Percentiles rank a stretch among this genome's conserved stretches.
Evolutionary conservation across 306 rosid genomes (phyloP).

Genomic region (Dicorynia guianensis): DNA sequence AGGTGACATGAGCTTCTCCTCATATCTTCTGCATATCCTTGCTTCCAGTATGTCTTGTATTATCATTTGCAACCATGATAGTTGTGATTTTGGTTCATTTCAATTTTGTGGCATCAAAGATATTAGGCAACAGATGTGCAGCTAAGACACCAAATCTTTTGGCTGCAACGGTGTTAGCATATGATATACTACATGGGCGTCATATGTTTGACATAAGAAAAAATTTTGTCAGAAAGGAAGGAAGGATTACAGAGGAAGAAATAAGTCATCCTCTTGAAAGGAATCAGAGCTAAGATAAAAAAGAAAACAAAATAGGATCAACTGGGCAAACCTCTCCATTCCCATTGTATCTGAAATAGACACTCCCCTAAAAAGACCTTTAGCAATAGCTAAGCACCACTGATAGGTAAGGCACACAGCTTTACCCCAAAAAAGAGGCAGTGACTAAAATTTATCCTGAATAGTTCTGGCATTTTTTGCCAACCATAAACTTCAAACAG

Average conservation of each 20-base stretch:
- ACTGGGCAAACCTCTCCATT: no score
- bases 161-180: conserved; percentile 7
- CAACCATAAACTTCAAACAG: neutral
- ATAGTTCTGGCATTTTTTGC: neutral
- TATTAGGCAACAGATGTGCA: neutral
- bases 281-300: conserved; percentile 5
- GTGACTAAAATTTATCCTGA: no score
- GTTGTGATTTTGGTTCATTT: conserved; percentile 18
- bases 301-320: neutral
- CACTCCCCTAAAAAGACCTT: no score
- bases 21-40: conserved; percentile 25
- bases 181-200: neutral
- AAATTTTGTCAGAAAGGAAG: conserved; percentile 1
- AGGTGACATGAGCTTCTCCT: conserved; percentile 59
- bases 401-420: no score
- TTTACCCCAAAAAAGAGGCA: no score
- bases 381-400: no score
- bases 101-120: conserved; percentile 29
- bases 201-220: neutral
- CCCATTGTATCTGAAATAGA: no score
- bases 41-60: conserved; percentile 20
- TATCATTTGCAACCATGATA: neutral
- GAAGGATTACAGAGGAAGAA: neutral
- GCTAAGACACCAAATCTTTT: neutral
- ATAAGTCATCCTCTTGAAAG: conserved; percentile 1